Percentiles rank a stretch among this genome's conserved stretches.
These are phyloP conservation scores for Oidiodendron maius DNA, from an alignment of 495 filamentous ascomycete genomes.

Conservation along the genomic window DNA sequence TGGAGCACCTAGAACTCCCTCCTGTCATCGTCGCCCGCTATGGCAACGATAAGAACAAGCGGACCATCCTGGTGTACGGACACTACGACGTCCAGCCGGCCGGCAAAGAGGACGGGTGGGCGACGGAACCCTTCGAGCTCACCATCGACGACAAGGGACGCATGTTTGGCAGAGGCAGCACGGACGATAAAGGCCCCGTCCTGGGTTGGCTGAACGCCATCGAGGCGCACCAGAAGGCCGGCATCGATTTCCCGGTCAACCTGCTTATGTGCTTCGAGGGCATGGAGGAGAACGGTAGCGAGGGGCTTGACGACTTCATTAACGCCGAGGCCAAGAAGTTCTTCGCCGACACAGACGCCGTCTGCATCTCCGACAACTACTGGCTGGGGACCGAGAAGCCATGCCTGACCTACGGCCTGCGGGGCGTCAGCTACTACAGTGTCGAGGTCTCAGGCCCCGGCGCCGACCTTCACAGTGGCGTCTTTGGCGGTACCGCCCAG, in stretches of 20 bases:
- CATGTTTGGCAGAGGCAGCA: constrained; percentile 94
- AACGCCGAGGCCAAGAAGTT: constrained; percentile 78
- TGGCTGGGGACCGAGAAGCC: constrained; percentile 99
- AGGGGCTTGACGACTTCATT: constrained; percentile 94
- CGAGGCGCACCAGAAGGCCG: constrained; percentile 91
- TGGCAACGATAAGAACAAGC: constrained; percentile 83
- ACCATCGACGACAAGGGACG: constrained; percentile 82
- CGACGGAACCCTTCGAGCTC: constrained; percentile 88
- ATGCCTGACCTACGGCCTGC: constrained; percentile 95
- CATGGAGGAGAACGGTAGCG: constrained; percentile 99
- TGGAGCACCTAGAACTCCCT: constrained; percentile 84
- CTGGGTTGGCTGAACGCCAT: constrained; percentile 97
- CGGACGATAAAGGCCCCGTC: constrained; percentile 98
- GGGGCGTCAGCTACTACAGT: constrained; percentile 95
- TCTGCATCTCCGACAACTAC: constrained; percentile 99
- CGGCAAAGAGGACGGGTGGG: constrained; percentile 89
- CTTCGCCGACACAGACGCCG: constrained; percentile 92
- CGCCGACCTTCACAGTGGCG: constrained; percentile 90
- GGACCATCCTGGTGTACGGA: constrained; percentile 92
- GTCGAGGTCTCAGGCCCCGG: constrained; percentile 82
- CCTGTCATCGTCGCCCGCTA: constrained; percentile 90
- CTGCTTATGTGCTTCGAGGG: constrained; percentile 99
- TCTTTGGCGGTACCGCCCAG: constrained; percentile 92
- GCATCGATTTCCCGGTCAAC: constrained; percentile 93
- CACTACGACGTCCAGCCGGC: constrained; percentile 99